phyloP scores from a whole-genome alignment of 1,284 basidiomycete genomes.

The Trichosporon sp. region DNA sequence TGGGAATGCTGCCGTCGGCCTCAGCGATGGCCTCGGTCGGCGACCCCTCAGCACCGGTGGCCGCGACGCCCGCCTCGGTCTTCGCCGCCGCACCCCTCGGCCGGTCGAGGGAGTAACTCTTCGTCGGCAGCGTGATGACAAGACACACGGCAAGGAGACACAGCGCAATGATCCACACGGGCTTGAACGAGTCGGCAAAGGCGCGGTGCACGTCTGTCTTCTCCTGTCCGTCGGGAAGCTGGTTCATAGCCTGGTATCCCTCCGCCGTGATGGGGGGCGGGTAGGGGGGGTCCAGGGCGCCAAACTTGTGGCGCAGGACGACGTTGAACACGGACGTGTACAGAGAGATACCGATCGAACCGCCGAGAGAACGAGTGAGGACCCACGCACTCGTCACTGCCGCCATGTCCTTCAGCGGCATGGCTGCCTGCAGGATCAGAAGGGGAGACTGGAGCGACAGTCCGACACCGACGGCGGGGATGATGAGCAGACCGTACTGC shows the following conservation, averaged over 20 bases:
- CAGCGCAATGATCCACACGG: conserved; percentile 25
- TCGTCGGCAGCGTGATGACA: conserved; percentile 28
- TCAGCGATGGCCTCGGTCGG: conserved; percentile 19
- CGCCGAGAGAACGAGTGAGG: conserved; percentile 45
- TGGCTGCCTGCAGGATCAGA: conserved; percentile 50
- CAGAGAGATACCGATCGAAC: conserved; percentile 38
- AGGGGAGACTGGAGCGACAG: conserved; percentile 43
- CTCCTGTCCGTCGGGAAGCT: conserved; percentile 40
- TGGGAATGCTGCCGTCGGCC: conserved; percentile 16
- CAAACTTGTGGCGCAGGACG: conserved; percentile 45
- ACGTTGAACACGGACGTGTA: conserved; percentile 51
- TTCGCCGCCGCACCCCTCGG: not conserved
- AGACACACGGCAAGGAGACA: conserved; percentile 23
- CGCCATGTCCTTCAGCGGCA: conserved; percentile 55
- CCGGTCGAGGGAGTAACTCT: conserved; percentile 26
- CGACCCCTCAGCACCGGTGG: not conserved
- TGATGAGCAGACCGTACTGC: conserved; percentile 39
- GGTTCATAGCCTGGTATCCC: conserved; percentile 45
- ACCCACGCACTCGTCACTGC: conserved; percentile 48
- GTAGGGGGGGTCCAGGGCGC: conserved; percentile 37
- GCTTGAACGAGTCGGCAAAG: conserved; percentile 48
- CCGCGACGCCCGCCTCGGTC: not conserved
- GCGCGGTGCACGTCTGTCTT: conserved; percentile 40
- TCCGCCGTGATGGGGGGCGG: conserved; percentile 37
- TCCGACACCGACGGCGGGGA: conserved; percentile 42